phyloP scores from a whole-genome alignment of 2,329 filamentous ascomycete genomes.

The Cladosporium colombiae region DNA sequence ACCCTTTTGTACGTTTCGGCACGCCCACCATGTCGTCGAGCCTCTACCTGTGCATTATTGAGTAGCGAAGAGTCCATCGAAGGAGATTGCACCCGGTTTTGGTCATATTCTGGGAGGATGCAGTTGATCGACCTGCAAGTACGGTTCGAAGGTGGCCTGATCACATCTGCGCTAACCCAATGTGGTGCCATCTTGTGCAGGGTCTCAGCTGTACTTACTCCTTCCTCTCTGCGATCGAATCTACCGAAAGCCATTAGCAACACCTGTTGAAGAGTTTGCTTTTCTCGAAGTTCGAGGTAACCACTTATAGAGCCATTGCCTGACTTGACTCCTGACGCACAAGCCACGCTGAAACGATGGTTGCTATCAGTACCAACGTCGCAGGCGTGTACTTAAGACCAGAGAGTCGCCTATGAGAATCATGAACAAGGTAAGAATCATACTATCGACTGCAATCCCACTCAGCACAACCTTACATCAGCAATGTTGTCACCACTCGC shows the following conservation, averaged over 20 bases:
- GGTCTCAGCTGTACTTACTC: neutral
- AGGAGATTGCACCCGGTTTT: neutral
- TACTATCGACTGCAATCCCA: too few relatives aligned
- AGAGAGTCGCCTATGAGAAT: neutral
- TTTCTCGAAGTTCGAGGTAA: neutral
- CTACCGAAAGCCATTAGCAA: neutral
- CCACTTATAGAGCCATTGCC: neutral
- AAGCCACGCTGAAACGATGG: neutral
- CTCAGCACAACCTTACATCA: neutral
- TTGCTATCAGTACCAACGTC: neutral
- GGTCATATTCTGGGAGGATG: slow-evolving; percentile 1
- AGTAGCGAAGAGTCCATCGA: neutral
- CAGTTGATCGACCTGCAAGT: neutral
- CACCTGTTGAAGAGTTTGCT: neutral
- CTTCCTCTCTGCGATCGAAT: neutral
- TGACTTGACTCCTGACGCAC: neutral
- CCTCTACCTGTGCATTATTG: too few relatives aligned
- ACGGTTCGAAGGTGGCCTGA: neutral
- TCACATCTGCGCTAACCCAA: slow-evolving; percentile 1
- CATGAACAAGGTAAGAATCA: neutral
- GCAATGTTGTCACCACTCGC: slow-evolving; percentile 10
- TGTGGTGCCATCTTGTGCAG: slow-evolving; percentile 8
- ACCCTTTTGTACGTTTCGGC: slow-evolving; percentile 6
- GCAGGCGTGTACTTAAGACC: neutral
- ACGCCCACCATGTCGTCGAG: slow-evolving; percentile 8